These are phyloP conservation scores for Platanthera zijinensis DNA, from an alignment of 106 monocot genomes.

Conservation along the genomic window DNA sequence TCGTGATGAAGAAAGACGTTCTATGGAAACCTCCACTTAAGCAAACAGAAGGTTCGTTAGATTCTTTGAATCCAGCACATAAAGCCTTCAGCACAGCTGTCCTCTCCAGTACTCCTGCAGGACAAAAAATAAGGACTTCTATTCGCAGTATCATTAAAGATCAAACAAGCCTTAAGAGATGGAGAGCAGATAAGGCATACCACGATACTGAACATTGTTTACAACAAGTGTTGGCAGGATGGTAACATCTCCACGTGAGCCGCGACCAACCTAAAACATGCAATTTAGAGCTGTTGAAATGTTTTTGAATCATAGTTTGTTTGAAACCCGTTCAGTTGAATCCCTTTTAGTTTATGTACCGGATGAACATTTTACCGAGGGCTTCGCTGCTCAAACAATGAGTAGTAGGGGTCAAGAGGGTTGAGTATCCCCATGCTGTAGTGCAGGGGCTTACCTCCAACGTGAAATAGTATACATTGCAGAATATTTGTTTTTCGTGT, in stretches of 20 bases:
- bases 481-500: no score
- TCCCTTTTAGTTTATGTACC: no score
- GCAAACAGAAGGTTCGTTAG: constrained; percentile 83
- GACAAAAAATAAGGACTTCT: constrained; percentile 10
- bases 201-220: constrained; percentile 84
- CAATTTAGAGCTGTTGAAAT: not conserved
- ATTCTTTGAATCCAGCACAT: constrained; percentile 88
- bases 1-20: not conserved
- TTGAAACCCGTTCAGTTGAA: no score
- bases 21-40: constrained; percentile 55
- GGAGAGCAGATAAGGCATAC: constrained; percentile 22
- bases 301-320: not conserved
- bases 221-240: constrained; percentile 88
- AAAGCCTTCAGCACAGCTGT: constrained; percentile 70
- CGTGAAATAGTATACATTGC: no score
- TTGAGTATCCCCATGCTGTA: no score
- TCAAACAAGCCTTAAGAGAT: not conserved
- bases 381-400: no score
- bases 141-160: not conserved
- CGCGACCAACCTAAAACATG: constrained; percentile 51
- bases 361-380: no score
- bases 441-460: no score
- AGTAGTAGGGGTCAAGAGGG: no score
- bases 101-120: constrained; percentile 70
- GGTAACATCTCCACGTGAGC: constrained; percentile 76